Evolutionary conservation across 1,284 basidiomycete species (phyloP).

Genomic region (Rhodotorula sp.): DNA sequence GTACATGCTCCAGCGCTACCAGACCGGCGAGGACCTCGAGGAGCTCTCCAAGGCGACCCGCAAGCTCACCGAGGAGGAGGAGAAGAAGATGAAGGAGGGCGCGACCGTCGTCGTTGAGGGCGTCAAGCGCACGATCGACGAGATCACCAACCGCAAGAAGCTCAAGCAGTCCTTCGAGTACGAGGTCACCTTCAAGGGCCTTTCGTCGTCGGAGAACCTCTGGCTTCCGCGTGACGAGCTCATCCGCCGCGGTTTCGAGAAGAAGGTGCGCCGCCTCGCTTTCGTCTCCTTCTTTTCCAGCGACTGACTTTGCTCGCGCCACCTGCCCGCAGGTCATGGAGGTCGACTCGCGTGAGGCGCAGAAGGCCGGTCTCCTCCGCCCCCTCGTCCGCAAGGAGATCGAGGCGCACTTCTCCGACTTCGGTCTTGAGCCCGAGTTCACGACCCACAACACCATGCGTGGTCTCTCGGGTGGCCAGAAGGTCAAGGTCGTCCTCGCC

Average conservation of each 20-base stretch:
- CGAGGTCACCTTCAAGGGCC: conserved; percentile 50
- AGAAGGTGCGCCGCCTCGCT: conserved; percentile 57
- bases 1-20: conserved; percentile 99
- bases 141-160: conserved; percentile 90
- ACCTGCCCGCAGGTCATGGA: conserved; percentile 73
- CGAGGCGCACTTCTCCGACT: conserved; percentile 96
- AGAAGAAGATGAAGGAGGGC: conserved; percentile 96
- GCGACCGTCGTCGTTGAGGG: conserved; percentile 82
- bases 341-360: conserved; percentile 95
- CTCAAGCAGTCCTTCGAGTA: conserved; percentile 99
- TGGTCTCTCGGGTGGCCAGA: conserved; percentile 98
- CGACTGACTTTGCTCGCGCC: conserved; percentile 35
- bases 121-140: conserved; percentile 91
- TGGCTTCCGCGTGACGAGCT: conserved; percentile 96
- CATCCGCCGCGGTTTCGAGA: conserved; percentile 96
- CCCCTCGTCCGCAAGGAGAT: conserved; percentile 97
- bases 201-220: conserved; percentile 92
- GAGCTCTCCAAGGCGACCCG: conserved; percentile 90
- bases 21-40: conserved; percentile 97
- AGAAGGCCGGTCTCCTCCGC: conserved; percentile 91
- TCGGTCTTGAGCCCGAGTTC: conserved; percentile 94
- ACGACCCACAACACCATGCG: conserved; percentile 73
- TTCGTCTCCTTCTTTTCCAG: neutral
- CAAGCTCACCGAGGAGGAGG: conserved; percentile 82
- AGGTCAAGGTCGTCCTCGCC: conserved; percentile 99